Conservation (phyloP, 441 rosid species). For the Adansonia grandidieri region DNA sequence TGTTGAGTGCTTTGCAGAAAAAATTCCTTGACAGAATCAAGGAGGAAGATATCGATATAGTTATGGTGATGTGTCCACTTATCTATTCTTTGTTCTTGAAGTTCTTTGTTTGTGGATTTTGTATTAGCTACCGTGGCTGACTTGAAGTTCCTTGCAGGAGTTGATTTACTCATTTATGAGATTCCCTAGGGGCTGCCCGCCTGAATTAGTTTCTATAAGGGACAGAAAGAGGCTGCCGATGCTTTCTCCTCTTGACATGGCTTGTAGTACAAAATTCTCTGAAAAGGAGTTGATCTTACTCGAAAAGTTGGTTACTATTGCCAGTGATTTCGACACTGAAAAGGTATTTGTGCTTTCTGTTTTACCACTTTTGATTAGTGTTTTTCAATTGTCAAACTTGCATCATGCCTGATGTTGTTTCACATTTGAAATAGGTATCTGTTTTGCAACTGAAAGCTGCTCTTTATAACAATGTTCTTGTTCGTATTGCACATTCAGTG, state of each 20-base stretch:
- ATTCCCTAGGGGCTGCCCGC: slow-evolving; percentile 62
- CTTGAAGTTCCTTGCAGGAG: slow-evolving; percentile 56
- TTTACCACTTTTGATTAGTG: background rate
- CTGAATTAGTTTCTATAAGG: slow-evolving; percentile 39
- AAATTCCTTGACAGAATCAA: slow-evolving; percentile 42
- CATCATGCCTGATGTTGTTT: slow-evolving; percentile 22
- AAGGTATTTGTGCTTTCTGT: slow-evolving; percentile 44
- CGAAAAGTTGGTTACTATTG: slow-evolving; percentile 65
- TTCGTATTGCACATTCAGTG: slow-evolving; percentile 63
- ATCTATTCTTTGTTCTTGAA: slow-evolving; percentile 22
- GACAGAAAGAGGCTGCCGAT: slow-evolving; percentile 36
- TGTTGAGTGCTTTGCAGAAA: slow-evolving; percentile 54
- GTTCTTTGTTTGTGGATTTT: background rate
- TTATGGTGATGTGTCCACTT: slow-evolving; percentile 54
- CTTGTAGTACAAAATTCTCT: slow-evolving; percentile 48
- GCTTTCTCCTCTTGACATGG: slow-evolving; percentile 40
- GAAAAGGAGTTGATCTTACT: slow-evolving; percentile 54
- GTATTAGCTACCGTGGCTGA: slow-evolving; percentile 31
- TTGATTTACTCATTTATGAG: slow-evolving; percentile 75
- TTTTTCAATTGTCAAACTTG: background rate
- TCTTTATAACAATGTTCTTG: slow-evolving; percentile 63
- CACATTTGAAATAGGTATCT: slow-evolving; percentile 47
- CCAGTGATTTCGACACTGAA: slow-evolving; percentile 48
- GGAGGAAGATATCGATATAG: slow-evolving; percentile 55
- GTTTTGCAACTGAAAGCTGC: slow-evolving; percentile 58